A percentile compares a stretch with the other conserved stretches of the same genome.
Evolutionary conservation across 768 basidiomycete species (phyloP).

Genomic region (Artomyces pyxidatus): DNA sequence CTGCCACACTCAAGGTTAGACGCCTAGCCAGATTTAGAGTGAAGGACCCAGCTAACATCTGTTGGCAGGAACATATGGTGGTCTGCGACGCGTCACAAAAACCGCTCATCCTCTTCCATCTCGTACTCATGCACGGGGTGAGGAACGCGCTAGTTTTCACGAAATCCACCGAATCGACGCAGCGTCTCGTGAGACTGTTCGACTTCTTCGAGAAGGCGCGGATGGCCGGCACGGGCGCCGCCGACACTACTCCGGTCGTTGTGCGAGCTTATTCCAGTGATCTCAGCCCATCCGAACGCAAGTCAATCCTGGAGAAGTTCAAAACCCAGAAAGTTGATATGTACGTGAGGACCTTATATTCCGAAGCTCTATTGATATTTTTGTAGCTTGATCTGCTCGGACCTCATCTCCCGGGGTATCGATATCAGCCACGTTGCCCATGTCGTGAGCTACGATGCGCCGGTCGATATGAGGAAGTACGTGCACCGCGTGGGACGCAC

Average conservation of each 20-base stretch:
- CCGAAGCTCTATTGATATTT: not conserved
- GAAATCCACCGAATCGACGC: conserved; percentile 90
- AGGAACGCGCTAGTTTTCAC: conserved; percentile 85
- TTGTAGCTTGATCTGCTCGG: conserved; percentile 85
- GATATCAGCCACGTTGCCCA: conserved; percentile 89
- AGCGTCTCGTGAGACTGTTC: conserved; percentile 73
- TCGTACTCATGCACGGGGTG: conserved; percentile 56
- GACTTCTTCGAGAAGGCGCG: conserved; percentile 65
- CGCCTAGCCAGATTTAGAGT: not conserved
- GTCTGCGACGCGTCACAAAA: conserved; percentile 74
- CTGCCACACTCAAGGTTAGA: conserved; percentile 63
- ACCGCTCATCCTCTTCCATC: conserved; percentile 83
- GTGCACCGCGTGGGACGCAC: conserved; percentile 96
- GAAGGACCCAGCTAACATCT: not conserved
- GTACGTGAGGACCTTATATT: conserved; percentile 36
- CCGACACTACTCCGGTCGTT: conserved; percentile 25
- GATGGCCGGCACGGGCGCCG: conserved; percentile 11
- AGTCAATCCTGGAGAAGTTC: conserved; percentile 71
- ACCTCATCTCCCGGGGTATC: conserved; percentile 91
- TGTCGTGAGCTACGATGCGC: conserved; percentile 92
- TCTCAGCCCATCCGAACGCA: conserved; percentile 63
- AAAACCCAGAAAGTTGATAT: conserved; percentile 74
- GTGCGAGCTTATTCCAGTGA: conserved; percentile 85
- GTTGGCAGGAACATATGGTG: conserved; percentile 73
- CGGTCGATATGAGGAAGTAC: conserved; percentile 97